phyloP scores from a whole-genome alignment of 306 rosid species.

The Cicer pinnatifidum region DNA sequence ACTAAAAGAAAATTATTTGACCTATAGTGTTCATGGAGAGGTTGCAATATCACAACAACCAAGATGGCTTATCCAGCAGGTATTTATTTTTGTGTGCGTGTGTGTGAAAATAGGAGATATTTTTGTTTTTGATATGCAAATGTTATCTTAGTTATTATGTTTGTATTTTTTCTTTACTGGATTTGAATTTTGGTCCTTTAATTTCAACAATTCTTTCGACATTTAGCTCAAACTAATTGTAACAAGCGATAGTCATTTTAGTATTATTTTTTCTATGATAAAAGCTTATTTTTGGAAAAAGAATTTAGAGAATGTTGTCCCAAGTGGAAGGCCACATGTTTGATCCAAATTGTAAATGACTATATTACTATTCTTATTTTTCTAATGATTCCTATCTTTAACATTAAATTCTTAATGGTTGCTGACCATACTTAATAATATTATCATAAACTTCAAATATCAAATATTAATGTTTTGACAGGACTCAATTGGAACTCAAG shows the following conservation, averaged over 20 bases:
- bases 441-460: constrained; percentile 33
- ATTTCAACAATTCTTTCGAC: too few species aligned
- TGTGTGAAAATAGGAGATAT: not conserved
- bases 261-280: not conserved
- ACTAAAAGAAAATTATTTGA: constrained; percentile 29
- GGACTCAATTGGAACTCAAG: constrained; percentile 71
- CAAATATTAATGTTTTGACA: constrained; percentile 41
- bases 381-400: not conserved
- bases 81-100: not conserved
- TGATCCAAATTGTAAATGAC: constrained; percentile 27
- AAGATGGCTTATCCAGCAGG: constrained; percentile 62
- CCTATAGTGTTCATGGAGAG: constrained; percentile 71
- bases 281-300: not conserved
- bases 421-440: constrained; percentile 1
- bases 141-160: too few species aligned
- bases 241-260: not conserved
- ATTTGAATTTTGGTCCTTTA: too few species aligned
- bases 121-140: not conserved
- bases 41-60: constrained; percentile 77
- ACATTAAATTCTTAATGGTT: not conserved
- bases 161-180: too few species aligned
- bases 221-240: not conserved
- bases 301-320: not conserved
- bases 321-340: constrained; percentile 16
- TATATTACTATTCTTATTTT: not conserved